Conservation (phyloP, 1,139 yeast genomes). For the Arxiozyma slooffiae region DNA sequence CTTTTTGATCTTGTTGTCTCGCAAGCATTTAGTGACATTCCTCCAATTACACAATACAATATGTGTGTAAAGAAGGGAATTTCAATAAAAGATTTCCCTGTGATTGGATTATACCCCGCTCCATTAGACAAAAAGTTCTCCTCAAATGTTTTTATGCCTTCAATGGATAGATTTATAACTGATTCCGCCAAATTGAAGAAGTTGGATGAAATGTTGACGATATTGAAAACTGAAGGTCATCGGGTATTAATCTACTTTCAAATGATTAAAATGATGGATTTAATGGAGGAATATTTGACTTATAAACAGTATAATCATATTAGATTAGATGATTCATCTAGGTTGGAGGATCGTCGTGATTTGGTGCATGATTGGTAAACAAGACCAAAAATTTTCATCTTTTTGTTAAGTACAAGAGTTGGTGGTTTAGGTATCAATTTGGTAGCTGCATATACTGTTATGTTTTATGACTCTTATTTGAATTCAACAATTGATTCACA, state of each 20-base stretch:
- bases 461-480: constrained; percentile 97
- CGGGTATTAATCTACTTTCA: constrained; percentile 91
- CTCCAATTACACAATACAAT: constrained; percentile 52
- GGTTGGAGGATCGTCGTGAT: constrained; percentile 90
- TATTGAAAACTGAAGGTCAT: constrained; percentile 75
- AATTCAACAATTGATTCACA: constrained; percentile 98
- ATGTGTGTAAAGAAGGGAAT: constrained; percentile 35
- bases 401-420: constrained; percentile 91
- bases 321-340: constrained; percentile 91
- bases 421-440: constrained; percentile 97
- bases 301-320: constrained; percentile 85
- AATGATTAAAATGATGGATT: constrained; percentile 98
- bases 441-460: constrained; percentile 97
- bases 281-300: constrained; percentile 93
- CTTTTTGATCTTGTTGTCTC: constrained; percentile 47
- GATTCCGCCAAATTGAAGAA: constrained; percentile 88
- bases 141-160: constrained; percentile 83
- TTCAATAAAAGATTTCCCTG: constrained; percentile 55
- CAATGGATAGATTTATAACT: constrained; percentile 92
- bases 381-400: constrained; percentile 85
- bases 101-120: constrained; percentile 58
- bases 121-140: constrained; percentile 51
- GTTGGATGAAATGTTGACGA: constrained; percentile 67
- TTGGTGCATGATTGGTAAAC: constrained; percentile 98
- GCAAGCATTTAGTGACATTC: constrained; percentile 53